Base-by-base conservation (phyloP, 192 early-diverging fungal genomes). In the Backusella westeae region DNA sequence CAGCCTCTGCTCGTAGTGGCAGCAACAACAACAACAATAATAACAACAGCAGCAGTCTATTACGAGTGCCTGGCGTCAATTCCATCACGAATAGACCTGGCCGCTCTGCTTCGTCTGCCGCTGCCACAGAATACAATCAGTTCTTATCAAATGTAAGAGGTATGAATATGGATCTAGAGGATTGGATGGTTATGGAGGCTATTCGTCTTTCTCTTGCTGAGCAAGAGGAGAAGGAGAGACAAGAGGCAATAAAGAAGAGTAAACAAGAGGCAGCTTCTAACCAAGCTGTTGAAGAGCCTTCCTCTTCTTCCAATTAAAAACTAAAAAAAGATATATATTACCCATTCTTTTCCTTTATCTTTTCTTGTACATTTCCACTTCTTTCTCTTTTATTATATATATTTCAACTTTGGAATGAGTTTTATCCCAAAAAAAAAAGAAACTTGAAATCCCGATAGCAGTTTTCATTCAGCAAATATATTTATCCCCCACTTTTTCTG, bases 101-200 rank as follows among this genome's bases (percentile, higher is more conserved):
- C 0, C 70, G 81, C 29, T 82, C 83, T 3, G 68, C 83, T 2
- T 77, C 78, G 10, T 82, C 82, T 10, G 82, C 86, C 10, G 84
- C 83, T 10, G 78, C 86, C 4, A 78, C 83, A 3, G 89, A 92
- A 78, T 91, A 92, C 67, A 79, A 80, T 68, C 80, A 83, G 29
- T 92, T 91, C 44, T 67, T 90, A 8, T 73, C 82, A 0, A 94
- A 91, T 0, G 91, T 96, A 91, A 82, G 91, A 26, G 84, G 89
- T 52, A 91, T 94, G 78, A 94, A 92, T 29, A 90, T 90, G 19
- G 93, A 98, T 73, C 73, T 98, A 32, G 96, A 98, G 72, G 97
- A 98, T 73, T 81, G 94, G 76, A 91, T 98, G 95, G 78, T 98
- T 1, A 91, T 96, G 88, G 94, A 97, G 80, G 97, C 97, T 1